Evolutionary conservation across 2,329 filamentous ascomycete species (phyloP).

Genomic region (Fusarium concolor): DNA sequence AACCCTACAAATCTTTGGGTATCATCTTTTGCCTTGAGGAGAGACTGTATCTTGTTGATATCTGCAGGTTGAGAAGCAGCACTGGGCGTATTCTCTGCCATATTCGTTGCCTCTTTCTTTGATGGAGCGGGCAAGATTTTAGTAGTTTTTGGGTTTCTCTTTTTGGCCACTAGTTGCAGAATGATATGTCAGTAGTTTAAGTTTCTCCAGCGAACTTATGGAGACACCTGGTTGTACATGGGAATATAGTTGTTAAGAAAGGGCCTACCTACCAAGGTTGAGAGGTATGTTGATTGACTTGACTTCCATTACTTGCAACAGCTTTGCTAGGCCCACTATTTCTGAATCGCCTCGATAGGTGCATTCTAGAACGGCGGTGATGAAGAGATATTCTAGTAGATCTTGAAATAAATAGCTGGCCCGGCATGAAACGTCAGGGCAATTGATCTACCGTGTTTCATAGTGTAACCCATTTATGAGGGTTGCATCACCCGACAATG

Average conservation of each 20-base stretch:
- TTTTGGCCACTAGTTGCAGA: no score
- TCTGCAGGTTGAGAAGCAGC: conserved; percentile 33
- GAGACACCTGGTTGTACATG: no score
- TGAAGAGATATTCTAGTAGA: background rate
- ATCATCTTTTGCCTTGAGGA: conserved; percentile 71
- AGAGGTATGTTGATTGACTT: background rate
- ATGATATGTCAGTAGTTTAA: background rate
- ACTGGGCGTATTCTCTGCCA: conserved; percentile 14
- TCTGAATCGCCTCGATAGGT: conserved; percentile 22
- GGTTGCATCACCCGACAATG: background rate
- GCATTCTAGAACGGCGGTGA: conserved; percentile 18
- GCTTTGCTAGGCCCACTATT: conserved; percentile 35
- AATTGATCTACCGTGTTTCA: background rate
- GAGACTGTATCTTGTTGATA: conserved; percentile 62
- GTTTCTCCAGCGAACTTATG: no score
- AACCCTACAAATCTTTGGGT: conserved; percentile 76
- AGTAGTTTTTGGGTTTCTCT: no score
- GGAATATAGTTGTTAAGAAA: no score
- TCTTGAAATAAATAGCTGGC: background rate
- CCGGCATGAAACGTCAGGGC: background rate
- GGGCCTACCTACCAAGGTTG: background rate
- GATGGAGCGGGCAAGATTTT: no score
- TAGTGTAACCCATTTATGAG: background rate
- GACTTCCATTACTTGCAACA: background rate
- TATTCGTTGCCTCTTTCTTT: background rate